These are phyloP conservation scores for Sphagnum contortum DNA, from an alignment of 225 moss, liverwort and hornwort genomes.

Conservation along the genomic window DNA sequence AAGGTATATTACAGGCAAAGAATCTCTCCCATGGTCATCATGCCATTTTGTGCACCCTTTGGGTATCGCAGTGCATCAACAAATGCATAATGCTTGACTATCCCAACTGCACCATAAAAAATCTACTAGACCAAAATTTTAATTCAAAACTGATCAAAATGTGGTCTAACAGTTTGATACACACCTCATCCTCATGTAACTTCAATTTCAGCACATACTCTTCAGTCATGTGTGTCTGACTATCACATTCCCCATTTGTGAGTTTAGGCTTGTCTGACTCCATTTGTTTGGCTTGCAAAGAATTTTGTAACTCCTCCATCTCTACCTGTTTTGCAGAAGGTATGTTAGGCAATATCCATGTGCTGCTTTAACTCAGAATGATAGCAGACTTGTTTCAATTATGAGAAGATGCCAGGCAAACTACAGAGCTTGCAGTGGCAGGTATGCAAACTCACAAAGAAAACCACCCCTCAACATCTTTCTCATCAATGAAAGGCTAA, in stretches of 20 bases:
- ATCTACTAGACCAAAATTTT: too few species aligned
- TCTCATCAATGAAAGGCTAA: not conserved
- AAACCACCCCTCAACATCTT: not conserved
- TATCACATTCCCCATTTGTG: constrained; percentile 10
- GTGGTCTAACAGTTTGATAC: too few species aligned
- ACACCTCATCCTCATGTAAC: constrained; percentile 35
- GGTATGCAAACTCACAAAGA: not conserved
- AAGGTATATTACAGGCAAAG: not conserved
- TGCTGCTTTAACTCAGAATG: too few species aligned
- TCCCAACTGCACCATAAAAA: too few species aligned
- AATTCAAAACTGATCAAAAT: too few species aligned
- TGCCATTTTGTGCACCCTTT: too few species aligned
- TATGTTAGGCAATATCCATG: too few species aligned
- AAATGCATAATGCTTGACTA: too few species aligned
- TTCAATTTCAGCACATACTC: constrained; percentile 13
- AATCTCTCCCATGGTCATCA: too few species aligned
- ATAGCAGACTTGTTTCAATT: not conserved
- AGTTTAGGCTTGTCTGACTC: constrained; percentile 3
- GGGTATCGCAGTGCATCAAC: too few species aligned
- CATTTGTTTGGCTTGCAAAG: constrained; percentile 4
- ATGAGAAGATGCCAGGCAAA: not conserved
- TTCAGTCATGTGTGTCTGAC: constrained; percentile 11
- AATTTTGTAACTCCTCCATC: constrained; percentile 20
- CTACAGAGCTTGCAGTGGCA: not conserved
- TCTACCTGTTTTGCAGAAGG: not conserved